Percentiles rank a stretch among this genome's conserved stretches.
Evolutionary conservation across 306 rosid genomes (phyloP).

Genomic region (Carpinus viminea): DNA sequence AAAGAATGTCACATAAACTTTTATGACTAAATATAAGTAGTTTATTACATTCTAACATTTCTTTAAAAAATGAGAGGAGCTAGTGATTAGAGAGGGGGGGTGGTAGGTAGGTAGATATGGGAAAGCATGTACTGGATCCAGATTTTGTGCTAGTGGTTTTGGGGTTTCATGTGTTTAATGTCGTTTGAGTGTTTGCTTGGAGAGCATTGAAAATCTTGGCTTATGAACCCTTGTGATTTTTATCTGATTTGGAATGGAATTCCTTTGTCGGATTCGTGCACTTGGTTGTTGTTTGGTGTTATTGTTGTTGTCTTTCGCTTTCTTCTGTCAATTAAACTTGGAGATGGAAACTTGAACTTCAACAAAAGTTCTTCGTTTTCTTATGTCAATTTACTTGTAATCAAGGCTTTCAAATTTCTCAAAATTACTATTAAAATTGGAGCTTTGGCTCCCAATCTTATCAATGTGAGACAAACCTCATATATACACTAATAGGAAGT

Average conservation of each 20-base stretch:
- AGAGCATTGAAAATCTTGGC: slow-evolving; percentile 21
- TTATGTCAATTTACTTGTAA: too few species aligned
- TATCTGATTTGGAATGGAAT: slow-evolving; percentile 30
- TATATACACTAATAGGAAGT: too few species aligned
- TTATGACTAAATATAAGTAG: too few species aligned
- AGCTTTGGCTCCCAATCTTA: too few species aligned
- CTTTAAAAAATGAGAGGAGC: slow-evolving; percentile 37
- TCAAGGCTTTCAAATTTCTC: too few species aligned
- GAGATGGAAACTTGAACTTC: too few species aligned
- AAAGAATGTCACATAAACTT: too few species aligned
- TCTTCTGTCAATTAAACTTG: background rate
- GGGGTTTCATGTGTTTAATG: slow-evolving; percentile 11
- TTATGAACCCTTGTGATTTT: slow-evolving; percentile 10
- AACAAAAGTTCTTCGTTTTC: too few species aligned
- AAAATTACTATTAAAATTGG: too few species aligned
- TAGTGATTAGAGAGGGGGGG: slow-evolving; percentile 7
- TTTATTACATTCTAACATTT: too few species aligned
- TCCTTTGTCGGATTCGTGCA: slow-evolving; percentile 11
- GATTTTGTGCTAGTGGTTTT: slow-evolving; percentile 26
- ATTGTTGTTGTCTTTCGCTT: background rate
- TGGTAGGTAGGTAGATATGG: slow-evolving; percentile 21
- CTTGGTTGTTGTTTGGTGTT: background rate
- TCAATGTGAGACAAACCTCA: too few species aligned
- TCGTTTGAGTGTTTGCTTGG: slow-evolving; percentile 27
- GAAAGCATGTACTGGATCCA: slow-evolving; percentile 19